Evolutionary conservation across 169 alveolate genomes (phyloP), one percentile per base, ranked within the genome.

Genomic region (Plasmodium vinckei): DNA sequence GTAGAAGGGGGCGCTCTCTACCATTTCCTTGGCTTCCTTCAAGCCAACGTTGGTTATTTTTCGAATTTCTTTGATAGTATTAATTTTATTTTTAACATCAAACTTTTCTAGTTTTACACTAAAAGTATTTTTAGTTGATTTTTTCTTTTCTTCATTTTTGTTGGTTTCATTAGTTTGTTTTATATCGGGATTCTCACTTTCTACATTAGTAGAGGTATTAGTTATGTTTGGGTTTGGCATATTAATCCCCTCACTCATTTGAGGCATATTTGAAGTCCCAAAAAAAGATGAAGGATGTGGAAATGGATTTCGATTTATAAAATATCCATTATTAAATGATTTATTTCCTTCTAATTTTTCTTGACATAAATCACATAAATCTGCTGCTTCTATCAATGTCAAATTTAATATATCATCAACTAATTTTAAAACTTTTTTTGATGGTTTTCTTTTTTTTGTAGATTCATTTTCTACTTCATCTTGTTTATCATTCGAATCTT

Each of bases 301-400:
- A 77, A 95, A 95, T 12, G 97, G 97, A 53, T 94, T 69, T 46
- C 97, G 93, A 5, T 96, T 95, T 0, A 95, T 89, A 17, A 94
- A 61, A 49, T 44, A 67, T 1, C 92, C 91, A 44, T 89, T 89
- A 57, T 88, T 92, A 46, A 88, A 72, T 7, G 57, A 25, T 51
- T 88, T 87, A 2, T 93, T 92, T 86, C 79, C 94, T 15, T 95
- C 93, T 56, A 94, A 63, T 39, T 89, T 88, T 87, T 94, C 95
- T 63, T 95, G 97, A 54, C 97, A 95, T 4, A 95, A 72, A 73
- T 95, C 97, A 73, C 97, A 95, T 61, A 95, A 87, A 39, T 95
- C 97, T 7, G 97, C 97, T 25, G 97, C 97, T 72, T 95, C 97
- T 2, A 95, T 94, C 53, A 95, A 89, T 9, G 97, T 92, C 68